Conservation (phyloP, 1,284 basidiomycete species). For the Austroboletus novae-zelandiae region DNA sequence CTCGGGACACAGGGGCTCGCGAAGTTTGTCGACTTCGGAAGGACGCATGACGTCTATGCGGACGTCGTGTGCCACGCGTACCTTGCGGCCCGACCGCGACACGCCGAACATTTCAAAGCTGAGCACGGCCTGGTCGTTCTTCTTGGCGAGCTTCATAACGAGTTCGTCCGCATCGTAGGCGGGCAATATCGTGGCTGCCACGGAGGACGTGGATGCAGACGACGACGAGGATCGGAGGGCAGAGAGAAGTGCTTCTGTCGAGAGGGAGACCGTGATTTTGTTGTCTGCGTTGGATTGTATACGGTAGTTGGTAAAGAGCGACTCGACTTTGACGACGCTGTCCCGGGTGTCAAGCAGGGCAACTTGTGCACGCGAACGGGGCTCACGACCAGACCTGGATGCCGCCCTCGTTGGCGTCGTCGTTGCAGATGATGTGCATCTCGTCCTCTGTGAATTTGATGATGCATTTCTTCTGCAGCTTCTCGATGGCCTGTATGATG, state of each 20-base stretch:
- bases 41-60: slow-evolving; percentile 76
- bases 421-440: slow-evolving; percentile 83
- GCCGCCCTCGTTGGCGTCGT: slow-evolving; percentile 77
- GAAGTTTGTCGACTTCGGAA: slow-evolving; percentile 66
- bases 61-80: slow-evolving; percentile 70
- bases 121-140: slow-evolving; percentile 70
- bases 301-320: slow-evolving; percentile 78
- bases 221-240: slow-evolving; percentile 66
- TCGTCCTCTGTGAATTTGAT: slow-evolving; percentile 75
- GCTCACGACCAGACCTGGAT: slow-evolving; percentile 92
- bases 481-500: slow-evolving; percentile 76
- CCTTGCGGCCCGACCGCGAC: slow-evolving; percentile 51
- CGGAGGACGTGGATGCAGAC: slow-evolving; percentile 38
- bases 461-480: slow-evolving; percentile 79
- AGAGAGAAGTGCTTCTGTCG: slow-evolving; percentile 73
- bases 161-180: slow-evolving; percentile 60
- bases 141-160: slow-evolving; percentile 82
- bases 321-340: slow-evolving; percentile 64
- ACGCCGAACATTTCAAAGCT: slow-evolving; percentile 68
- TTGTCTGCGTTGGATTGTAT: slow-evolving; percentile 88
- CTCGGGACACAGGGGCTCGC: slow-evolving; percentile 84
- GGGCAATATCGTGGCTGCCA: slow-evolving; percentile 30
- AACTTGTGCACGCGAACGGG: not conserved
- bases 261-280: slow-evolving; percentile 73
- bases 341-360: slow-evolving; percentile 2